phyloP scores from a whole-genome alignment of 805 yeast species.

The Clavispora carvajalis region DNA sequence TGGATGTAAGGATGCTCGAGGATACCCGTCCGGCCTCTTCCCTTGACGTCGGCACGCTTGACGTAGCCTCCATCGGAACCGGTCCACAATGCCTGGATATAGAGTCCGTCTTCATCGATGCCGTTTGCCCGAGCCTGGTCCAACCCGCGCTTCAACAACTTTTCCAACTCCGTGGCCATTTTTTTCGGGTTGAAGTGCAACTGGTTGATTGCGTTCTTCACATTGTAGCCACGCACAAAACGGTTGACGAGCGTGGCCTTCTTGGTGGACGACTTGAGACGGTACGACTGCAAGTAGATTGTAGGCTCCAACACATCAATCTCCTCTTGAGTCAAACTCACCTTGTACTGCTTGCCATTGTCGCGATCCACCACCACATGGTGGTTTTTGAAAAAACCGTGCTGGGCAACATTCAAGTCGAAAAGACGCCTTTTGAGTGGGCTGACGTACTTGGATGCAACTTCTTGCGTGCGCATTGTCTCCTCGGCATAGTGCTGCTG shows the following conservation, averaged over 20 bases:
- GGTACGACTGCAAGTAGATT: conserved; percentile 70
- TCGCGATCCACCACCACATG: conserved; percentile 39
- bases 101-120: conserved; percentile 55
- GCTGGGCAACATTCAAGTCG: conserved; percentile 48
- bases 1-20: conserved; percentile 74
- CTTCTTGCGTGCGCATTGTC: conserved; percentile 35
- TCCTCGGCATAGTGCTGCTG: conserved; percentile 50
- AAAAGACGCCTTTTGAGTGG: conserved; percentile 71
- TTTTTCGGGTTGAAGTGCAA: conserved; percentile 82
- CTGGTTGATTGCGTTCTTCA: conserved; percentile 82
- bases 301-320: conserved; percentile 82
- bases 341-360: conserved; percentile 45
- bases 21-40: conserved; percentile 85
- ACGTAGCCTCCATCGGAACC: conserved; percentile 81
- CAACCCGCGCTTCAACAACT: conserved; percentile 65
- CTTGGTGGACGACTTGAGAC: conserved; percentile 84
- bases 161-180: conserved; percentile 73
- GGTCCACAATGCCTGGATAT: conserved; percentile 79
- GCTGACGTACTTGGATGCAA: conserved; percentile 53
- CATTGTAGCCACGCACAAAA: conserved; percentile 64
- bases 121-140: conserved; percentile 61
- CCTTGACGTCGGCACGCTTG: conserved; percentile 74
- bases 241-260: conserved; percentile 79
- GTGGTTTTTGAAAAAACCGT: conserved; percentile 67
- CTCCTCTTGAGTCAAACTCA: conserved; percentile 58